These are phyloP conservation scores for Colletotrichum agaves DNA, from an alignment of 2,329 filamentous ascomycete genomes.

Conservation along the genomic window DNA sequence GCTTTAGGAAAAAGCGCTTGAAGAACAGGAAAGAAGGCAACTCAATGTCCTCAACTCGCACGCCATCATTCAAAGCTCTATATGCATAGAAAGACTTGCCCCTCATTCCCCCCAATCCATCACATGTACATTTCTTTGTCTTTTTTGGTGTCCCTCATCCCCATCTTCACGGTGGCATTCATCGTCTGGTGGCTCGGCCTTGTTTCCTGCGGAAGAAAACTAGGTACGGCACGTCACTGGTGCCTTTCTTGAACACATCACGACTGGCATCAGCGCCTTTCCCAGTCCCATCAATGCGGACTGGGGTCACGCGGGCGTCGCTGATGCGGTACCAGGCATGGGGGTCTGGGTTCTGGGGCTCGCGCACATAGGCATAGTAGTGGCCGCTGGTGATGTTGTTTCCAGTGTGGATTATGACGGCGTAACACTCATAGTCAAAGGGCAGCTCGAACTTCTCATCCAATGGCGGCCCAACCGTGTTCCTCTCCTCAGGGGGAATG, in stretches of 20 bases:
- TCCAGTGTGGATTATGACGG: slow-evolving; percentile 82
- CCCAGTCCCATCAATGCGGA: slow-evolving; percentile 53
- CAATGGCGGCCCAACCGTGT: slow-evolving; percentile 35
- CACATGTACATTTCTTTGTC: neutral
- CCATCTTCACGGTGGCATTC: slow-evolving; percentile 1
- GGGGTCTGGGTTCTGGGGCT: slow-evolving; percentile 58
- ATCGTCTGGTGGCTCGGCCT: slow-evolving; percentile 15
- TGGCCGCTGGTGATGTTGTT: slow-evolving; percentile 77
- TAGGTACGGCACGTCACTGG: slow-evolving; percentile 57
- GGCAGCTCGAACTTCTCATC: slow-evolving; percentile 61
- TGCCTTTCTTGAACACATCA: slow-evolving; percentile 51
- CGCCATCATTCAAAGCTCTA: slow-evolving; percentile 12
- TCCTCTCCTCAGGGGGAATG: slow-evolving; percentile 50
- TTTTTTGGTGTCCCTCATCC: neutral
- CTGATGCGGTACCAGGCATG: slow-evolving; percentile 62
- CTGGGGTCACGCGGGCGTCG: slow-evolving; percentile 54
- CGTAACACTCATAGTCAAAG: slow-evolving; percentile 87
- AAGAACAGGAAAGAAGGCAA: slow-evolving; percentile 4
- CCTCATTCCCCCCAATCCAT: neutral
- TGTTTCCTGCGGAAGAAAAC: slow-evolving; percentile 57
- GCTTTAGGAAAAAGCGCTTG: slow-evolving; percentile 33
- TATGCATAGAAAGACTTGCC: neutral
- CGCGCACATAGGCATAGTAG: slow-evolving; percentile 78
- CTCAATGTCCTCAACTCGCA: neutral
- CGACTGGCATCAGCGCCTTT: slow-evolving; percentile 48